These are phyloP conservation scores for Mikania micrantha DNA, from an alignment of 129 eudicot genomes.

Conservation along the genomic window DNA sequence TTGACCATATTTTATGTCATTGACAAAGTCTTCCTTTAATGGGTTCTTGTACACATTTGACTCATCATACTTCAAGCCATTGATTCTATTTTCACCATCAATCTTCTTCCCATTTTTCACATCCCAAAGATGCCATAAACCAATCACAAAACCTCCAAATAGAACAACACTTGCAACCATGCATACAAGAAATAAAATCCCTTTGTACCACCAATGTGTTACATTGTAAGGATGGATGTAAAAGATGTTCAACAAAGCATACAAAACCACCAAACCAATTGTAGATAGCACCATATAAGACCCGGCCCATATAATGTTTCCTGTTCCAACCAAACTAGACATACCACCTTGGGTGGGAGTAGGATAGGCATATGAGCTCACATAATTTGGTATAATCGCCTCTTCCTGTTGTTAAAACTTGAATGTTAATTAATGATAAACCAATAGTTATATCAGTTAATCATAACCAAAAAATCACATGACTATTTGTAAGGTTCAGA, in stretches of 20 bases:
- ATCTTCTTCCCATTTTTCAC: slow-evolving; percentile 22
- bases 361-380: slow-evolving; percentile 35
- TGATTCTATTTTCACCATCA: slow-evolving; percentile 4
- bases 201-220: slow-evolving; percentile 75
- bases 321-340: slow-evolving; percentile 87
- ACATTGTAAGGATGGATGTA: slow-evolving; percentile 58
- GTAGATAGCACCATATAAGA: slow-evolving; percentile 52
- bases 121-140: slow-evolving; percentile 82
- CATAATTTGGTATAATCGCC: slow-evolving; percentile 37
- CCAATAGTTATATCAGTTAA: too few species aligned
- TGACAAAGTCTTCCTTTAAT: slow-evolving; percentile 21
- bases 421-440: too few species aligned
- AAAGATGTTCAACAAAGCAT: slow-evolving; percentile 38
- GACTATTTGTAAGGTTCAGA: too few species aligned
- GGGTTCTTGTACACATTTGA: slow-evolving; percentile 28
- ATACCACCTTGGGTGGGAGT: slow-evolving; percentile 42
- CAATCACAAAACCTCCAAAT: slow-evolving; percentile 70
- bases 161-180: slow-evolving; percentile 60
- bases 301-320: slow-evolving; percentile 72
- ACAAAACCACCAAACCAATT: slow-evolving; percentile 47
- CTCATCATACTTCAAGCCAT: slow-evolving; percentile 14
- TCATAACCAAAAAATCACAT: too few species aligned
- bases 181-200: slow-evolving; percentile 52
- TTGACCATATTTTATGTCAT: slow-evolving; percentile 50
- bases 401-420: slow-evolving; percentile 53